phyloP scores from a whole-genome alignment of 2,329 filamentous ascomycete species.

The Malbranchea cinnamomea region DNA sequence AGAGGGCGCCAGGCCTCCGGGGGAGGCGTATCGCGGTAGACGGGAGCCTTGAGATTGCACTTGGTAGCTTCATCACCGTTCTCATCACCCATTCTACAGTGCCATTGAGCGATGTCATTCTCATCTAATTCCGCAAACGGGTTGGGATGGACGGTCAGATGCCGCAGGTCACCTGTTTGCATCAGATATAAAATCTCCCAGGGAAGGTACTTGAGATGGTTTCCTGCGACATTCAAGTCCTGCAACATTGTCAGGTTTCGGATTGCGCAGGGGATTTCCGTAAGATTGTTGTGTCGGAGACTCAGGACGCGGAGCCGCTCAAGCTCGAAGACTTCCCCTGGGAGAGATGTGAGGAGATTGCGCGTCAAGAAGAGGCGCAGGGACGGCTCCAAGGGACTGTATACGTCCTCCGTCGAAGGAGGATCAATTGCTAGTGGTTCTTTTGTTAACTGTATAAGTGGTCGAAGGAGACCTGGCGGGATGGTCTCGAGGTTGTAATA shows the following conservation, averaged over 20 bases:
- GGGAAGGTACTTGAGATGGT: conserved; percentile 27
- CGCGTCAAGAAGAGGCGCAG: conserved; percentile 30
- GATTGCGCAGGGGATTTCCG: conserved; percentile 26
- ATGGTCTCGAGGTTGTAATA: conserved; percentile 18
- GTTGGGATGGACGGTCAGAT: conserved; percentile 26
- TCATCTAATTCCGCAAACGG: conserved; percentile 16
- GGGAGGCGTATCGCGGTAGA: conserved; percentile 11
- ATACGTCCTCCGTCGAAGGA: conserved; percentile 24
- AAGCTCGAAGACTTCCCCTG: conserved; percentile 28
- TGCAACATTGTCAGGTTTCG: conserved; percentile 26
- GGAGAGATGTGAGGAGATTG: conserved; percentile 24
- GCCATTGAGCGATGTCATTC: conserved; percentile 19
- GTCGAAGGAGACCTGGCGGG: conserved; percentile 20
- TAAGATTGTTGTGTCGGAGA: conserved; percentile 31
- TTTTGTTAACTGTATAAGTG: conserved; percentile 27
- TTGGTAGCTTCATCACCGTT: not conserved
- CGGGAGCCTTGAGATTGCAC: conserved; percentile 6
- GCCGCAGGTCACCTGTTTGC: conserved; percentile 22
- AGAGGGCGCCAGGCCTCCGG: conserved; percentile 21
- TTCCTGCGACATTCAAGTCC: conserved; percentile 32
- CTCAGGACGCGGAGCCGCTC: conserved; percentile 28
- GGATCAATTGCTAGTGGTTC: conserved; percentile 17
- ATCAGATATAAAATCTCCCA: conserved; percentile 31
- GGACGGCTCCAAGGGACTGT: conserved; percentile 25
- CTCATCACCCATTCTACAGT: conserved; percentile 8